These are phyloP conservation scores for Globisporangium perplexum DNA, from an alignment of 352 stramenopile species.

Conservation along the genomic window DNA sequence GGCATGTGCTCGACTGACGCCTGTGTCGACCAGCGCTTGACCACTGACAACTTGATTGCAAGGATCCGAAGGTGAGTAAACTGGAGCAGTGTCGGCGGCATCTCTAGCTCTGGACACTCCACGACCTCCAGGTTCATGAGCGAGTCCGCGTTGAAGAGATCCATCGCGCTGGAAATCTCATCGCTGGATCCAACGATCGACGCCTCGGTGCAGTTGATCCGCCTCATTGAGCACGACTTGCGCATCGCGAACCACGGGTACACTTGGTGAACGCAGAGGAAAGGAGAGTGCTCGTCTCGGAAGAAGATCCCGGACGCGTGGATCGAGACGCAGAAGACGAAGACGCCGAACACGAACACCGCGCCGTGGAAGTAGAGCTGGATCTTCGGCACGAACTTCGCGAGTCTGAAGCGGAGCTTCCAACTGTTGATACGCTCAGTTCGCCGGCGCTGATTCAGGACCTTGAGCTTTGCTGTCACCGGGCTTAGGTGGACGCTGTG, in stretches of 20 bases:
- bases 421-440: neutral
- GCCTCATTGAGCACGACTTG: constrained; percentile 7
- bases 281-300: neutral
- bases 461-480: constrained; percentile 1
- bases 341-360: constrained; percentile 2
- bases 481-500: neutral
- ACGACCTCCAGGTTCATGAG: constrained; percentile 6
- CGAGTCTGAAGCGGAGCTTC: constrained; percentile 1
- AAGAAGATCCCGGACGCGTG: constrained; percentile 3
- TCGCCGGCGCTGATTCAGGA: neutral
- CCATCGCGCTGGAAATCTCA: constrained; percentile 2
- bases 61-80: constrained; percentile 4
- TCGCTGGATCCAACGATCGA: constrained; percentile 6
- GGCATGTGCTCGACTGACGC: constrained; percentile 1
- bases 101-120: constrained; percentile 3
- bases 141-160: constrained; percentile 3
- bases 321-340: constrained; percentile 4
- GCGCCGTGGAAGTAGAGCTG: constrained; percentile 4
- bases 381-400: constrained; percentile 2
- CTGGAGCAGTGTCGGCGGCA: constrained; percentile 2
- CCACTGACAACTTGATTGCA: neutral
- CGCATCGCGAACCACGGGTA: constrained; percentile 10
- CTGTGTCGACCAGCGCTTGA: neutral
- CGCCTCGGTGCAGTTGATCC: constrained; percentile 8
- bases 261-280: constrained; percentile 6